phyloP scores from a whole-genome alignment of 2,329 filamentous ascomycete species.

The Apiospora rasikravindrae region DNA sequence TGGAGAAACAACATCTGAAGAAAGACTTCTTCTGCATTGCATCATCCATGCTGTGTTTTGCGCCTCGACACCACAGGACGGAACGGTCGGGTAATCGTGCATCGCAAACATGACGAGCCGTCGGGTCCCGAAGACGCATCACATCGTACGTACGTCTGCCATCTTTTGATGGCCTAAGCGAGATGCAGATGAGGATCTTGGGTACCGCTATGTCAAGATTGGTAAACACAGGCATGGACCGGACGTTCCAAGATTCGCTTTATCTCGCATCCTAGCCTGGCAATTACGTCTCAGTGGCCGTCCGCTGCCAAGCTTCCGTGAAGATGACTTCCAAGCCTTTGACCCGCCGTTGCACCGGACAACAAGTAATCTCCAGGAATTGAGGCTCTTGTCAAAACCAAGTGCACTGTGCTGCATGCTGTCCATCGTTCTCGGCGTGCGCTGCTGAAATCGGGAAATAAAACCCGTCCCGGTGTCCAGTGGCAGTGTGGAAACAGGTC shows the following conservation, averaged over 20 bases:
- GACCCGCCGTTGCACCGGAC: not conserved
- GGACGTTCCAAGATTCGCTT: not conserved
- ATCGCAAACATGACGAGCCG: not conserved
- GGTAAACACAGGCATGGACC: not conserved
- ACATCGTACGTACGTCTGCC: not conserved
- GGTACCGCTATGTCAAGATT: not conserved
- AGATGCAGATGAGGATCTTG: not conserved
- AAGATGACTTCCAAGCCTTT: not conserved
- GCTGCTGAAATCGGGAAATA: constrained; percentile 6
- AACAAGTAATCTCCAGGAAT: not conserved
- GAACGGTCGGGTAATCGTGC: not conserved
- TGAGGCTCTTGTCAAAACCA: not conserved
- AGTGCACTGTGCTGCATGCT: not conserved
- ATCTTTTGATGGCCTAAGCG: not conserved
- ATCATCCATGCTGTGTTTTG: not conserved
- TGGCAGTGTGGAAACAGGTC: not conserved
- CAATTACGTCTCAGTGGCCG: not conserved
- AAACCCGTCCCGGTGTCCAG: not conserved
- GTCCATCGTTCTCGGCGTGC: not conserved
- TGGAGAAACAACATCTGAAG: constrained; percentile 1
- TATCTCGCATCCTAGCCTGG: not conserved
- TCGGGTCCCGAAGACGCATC: not conserved
- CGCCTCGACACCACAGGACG: not conserved
- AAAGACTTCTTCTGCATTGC: not conserved
- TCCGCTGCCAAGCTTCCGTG: not conserved